phyloP scores from a whole-genome alignment of 2,329 filamentous ascomycete species.

The Pseudocercospora crystallina region DNA sequence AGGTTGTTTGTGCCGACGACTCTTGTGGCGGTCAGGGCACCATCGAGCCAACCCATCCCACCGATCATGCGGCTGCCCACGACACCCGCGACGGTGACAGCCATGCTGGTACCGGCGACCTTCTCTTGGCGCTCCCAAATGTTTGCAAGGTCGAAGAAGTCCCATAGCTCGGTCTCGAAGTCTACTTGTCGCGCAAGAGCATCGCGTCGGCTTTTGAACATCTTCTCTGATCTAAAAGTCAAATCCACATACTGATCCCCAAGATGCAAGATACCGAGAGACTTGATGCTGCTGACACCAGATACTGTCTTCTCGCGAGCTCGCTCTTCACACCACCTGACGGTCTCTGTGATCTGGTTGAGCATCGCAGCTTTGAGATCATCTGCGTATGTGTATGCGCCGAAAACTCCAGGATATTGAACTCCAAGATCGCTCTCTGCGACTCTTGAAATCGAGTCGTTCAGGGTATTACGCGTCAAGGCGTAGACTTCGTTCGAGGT shows the following conservation, averaged over 20 bases:
- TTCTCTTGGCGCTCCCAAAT: slow-evolving; percentile 91
- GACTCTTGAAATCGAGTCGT: slow-evolving; percentile 71
- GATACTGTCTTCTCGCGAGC: slow-evolving; percentile 75
- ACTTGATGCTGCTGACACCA: slow-evolving; percentile 84
- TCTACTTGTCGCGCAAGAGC: slow-evolving; percentile 80
- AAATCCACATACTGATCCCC: slow-evolving; percentile 84
- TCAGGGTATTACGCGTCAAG: slow-evolving; percentile 73
- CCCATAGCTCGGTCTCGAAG: slow-evolving; percentile 81
- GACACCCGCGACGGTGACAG: slow-evolving; percentile 84
- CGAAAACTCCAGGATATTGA: slow-evolving; percentile 80
- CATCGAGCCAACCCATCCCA: slow-evolving; percentile 85
- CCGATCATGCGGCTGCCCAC: slow-evolving; percentile 79
- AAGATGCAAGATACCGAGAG: slow-evolving; percentile 82
- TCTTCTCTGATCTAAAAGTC: slow-evolving; percentile 84
- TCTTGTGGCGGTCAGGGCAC: slow-evolving; percentile 76
- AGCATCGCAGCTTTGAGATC: slow-evolving; percentile 91
- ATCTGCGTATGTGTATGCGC: slow-evolving; percentile 88
- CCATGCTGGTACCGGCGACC: slow-evolving; percentile 89
- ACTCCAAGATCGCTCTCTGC: slow-evolving; percentile 78
- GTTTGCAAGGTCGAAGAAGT: slow-evolving; percentile 86
- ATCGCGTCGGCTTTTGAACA: slow-evolving; percentile 86
- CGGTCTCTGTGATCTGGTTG: slow-evolving; percentile 76
- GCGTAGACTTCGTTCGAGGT: slow-evolving; percentile 84
- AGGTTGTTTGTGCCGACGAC: slow-evolving; percentile 79
- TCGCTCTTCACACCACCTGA: slow-evolving; percentile 77